Conservation (phyloP, 768 basidiomycete genomes). For the Suillus paluster region DNA sequence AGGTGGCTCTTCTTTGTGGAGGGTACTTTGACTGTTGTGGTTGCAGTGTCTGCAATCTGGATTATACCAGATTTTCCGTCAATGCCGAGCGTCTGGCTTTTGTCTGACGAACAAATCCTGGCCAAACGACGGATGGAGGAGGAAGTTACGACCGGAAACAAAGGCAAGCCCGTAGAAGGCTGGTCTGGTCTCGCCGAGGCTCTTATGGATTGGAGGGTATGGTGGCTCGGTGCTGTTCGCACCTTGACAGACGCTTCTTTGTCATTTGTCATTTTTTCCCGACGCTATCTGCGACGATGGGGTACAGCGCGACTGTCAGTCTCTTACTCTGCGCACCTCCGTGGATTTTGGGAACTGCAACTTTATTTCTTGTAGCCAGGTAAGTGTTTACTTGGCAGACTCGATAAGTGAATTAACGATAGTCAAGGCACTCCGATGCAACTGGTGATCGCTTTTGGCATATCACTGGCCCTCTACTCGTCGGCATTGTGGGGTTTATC, state of each 20-base stretch:
- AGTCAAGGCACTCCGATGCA: slow-evolving; percentile 67
- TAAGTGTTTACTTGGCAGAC: slow-evolving; percentile 19
- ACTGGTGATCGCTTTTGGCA: slow-evolving; percentile 75
- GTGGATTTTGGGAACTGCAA: slow-evolving; percentile 61
- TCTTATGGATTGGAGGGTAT: slow-evolving; percentile 77
- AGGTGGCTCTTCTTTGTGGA: slow-evolving; percentile 78
- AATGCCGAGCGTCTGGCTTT: slow-evolving; percentile 60
- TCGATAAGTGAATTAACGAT: slow-evolving; percentile 7
- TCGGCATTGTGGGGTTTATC: slow-evolving; percentile 72
- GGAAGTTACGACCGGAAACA: slow-evolving; percentile 57
- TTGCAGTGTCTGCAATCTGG: slow-evolving; percentile 55
- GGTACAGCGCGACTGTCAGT: slow-evolving; percentile 61
- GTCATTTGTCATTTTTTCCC: slow-evolving; percentile 82
- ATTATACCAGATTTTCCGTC: slow-evolving; percentile 77
- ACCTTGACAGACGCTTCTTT: slow-evolving; percentile 60
- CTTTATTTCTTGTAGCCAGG: slow-evolving; percentile 60
- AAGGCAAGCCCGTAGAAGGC: slow-evolving; percentile 40
- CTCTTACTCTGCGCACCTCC: slow-evolving; percentile 80
- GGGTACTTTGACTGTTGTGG: slow-evolving; percentile 57
- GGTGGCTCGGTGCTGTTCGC: slow-evolving; percentile 72
- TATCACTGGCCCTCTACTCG: slow-evolving; percentile 52
- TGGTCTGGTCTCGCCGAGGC: slow-evolving; percentile 57
- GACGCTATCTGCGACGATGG: slow-evolving; percentile 73
- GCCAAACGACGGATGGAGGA: slow-evolving; percentile 65
- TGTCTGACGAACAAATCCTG: slow-evolving; percentile 54